Base-by-base conservation (phyloP, 768 basidiomycete genomes). In the Rhodocollybia butyracea region DNA sequence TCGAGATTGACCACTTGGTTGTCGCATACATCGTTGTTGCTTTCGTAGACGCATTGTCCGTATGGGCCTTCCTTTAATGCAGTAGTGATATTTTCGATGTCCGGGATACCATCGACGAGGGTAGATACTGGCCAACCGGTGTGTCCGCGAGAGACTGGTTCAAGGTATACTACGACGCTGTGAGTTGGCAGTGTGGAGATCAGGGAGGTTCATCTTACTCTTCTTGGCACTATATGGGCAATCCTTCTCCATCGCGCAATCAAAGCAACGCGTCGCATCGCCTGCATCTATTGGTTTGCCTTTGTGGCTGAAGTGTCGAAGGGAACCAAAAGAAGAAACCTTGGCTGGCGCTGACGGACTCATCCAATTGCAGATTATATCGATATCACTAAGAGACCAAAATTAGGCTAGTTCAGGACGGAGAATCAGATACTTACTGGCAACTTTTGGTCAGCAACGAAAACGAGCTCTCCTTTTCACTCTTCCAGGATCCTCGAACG, bases 1-100 rank as follows among this genome's bases (percentile, higher is more conserved):
- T 94, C 89, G 54, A 95, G 70, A 66, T 93, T 94, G 59, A 95
- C 93, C 43, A 94, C 88, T 70, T 94, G 92, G 60, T 95, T 85
- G 69, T 95, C 92, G 62, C 88, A 91, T 45, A 95, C 91, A 64
- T 94, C 88, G 65, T 95, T 95, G 41, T 79, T 74, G 51, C 83
- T 79, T 65, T 93, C 91, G 66, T 95, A 95, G 5, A 92, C 91
- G 63, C 93, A 95, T 54, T 75, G 70, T 0, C 93, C 93, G 57
- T 93, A 94, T 17, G 86, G 84, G 2, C 88, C 85, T 3, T 69
- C 73, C 45, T 73, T 77, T n/a, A 95, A 73, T 0, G 89, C 91
- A 2, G 79, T 78, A 0, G 83, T 85, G 56, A 95, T 74, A 66
- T 88, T 94, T 71, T 95, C 93, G 43, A 94, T 88, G 64, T 94